phyloP scores from a whole-genome alignment of 768 basidiomycete genomes.

The Phaeotremella skinneri region DNA sequence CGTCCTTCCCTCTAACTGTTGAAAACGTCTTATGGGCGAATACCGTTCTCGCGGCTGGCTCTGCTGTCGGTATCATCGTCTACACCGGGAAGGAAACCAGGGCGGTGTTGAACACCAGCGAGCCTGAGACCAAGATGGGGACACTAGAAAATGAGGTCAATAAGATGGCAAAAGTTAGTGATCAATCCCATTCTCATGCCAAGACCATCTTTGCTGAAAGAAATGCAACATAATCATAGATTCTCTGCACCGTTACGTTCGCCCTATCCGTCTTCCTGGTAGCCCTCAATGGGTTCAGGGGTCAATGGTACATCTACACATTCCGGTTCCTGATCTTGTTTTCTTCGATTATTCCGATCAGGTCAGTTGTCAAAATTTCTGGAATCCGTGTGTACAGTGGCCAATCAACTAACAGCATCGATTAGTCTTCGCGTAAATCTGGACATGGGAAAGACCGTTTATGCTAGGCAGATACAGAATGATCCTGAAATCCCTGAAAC shows the following conservation, averaged over 20 bases:
- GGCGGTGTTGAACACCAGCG: constrained; percentile 98
- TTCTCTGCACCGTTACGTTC: constrained; percentile 91
- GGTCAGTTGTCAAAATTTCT: constrained; percentile 59
- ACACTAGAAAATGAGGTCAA: constrained; percentile 92
- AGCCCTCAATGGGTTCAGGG: constrained; percentile 92
- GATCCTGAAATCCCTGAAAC: constrained; percentile 90
- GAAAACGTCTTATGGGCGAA: constrained; percentile 98
- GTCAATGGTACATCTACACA: constrained; percentile 92
- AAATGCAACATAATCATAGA: constrained; percentile 56
- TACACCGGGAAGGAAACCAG: constrained; percentile 94
- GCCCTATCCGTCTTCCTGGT: constrained; percentile 86
- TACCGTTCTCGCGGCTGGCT: constrained; percentile 92
- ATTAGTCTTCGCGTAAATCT: constrained; percentile 92
- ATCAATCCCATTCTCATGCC: no score
- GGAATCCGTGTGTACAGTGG: background rate
- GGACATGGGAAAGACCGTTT: constrained; percentile 99
- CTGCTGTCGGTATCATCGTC: constrained; percentile 84
- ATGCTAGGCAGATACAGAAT: constrained; percentile 90
- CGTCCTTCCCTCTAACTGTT: constrained; percentile 71
- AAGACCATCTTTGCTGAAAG: background rate
- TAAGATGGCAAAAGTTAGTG: constrained; percentile 83
- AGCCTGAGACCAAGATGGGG: constrained; percentile 92
- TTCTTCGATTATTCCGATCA: constrained; percentile 98
- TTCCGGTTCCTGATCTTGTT: constrained; percentile 96
- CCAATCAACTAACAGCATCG: background rate